These are phyloP conservation scores for Symbiodinium natans DNA, from an alignment of 73 alveolate genomes.

Conservation along the genomic window DNA sequence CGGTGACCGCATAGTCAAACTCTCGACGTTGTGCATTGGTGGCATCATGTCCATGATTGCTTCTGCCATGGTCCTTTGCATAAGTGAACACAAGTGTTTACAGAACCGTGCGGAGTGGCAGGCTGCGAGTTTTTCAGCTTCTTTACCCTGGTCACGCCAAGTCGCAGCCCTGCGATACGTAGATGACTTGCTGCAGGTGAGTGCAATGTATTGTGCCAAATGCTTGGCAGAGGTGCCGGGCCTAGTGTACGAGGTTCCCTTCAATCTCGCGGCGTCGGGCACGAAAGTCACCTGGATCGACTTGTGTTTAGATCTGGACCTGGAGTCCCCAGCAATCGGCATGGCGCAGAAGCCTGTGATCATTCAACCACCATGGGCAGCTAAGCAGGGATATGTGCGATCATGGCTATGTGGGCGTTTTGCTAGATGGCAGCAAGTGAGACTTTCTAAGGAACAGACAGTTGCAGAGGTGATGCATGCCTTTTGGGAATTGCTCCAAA, in stretches of 20 bases:
- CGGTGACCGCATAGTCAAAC: neutral
- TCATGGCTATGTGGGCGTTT: slow-evolving; percentile 36
- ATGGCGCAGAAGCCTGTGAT: slow-evolving; percentile 11
- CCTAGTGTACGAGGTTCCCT: slow-evolving; percentile 21
- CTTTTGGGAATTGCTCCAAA: neutral
- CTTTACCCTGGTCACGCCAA: neutral
- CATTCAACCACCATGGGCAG: slow-evolving; percentile 27
- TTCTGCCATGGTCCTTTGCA: neutral
- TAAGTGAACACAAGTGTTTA: neutral
- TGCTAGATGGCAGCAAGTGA: slow-evolving; percentile 42
- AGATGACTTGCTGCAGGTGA: slow-evolving; percentile 26
- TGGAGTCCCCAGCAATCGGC: neutral
- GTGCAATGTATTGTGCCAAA: neutral
- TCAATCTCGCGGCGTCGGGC: neutral
- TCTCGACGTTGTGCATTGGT: slow-evolving; percentile 18
- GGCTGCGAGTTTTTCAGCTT: neutral
- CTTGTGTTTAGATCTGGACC: neutral
- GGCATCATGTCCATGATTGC: slow-evolving; percentile 69
- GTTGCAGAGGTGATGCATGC: neutral
- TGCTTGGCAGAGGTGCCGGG: neutral
- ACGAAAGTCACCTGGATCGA: neutral
- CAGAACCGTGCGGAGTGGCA: neutral
- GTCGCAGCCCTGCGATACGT: slow-evolving; percentile 29
- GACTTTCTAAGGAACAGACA: neutral
- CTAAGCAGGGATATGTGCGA: neutral